Percentiles rank a stretch among this genome's conserved stretches.
These are phyloP conservation scores for Mollisiaceae sp. DNA, from an alignment of 2,329 filamentous ascomycete species.

Conservation along the genomic window DNA sequence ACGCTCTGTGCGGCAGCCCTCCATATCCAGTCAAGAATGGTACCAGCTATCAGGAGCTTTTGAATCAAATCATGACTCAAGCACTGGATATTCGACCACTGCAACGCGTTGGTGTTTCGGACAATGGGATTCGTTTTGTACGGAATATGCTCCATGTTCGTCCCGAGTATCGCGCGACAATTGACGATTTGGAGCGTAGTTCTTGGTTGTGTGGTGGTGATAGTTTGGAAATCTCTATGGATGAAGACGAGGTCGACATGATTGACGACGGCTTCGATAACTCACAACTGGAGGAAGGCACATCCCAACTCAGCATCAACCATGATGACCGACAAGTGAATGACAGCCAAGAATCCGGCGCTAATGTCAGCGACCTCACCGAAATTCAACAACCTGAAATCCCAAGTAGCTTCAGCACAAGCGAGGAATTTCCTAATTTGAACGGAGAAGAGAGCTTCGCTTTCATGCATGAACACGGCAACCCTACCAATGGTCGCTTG, in stretches of 20 bases:
- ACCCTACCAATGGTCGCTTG: slow-evolving; percentile 33
- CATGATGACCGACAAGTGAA: slow-evolving; percentile 22
- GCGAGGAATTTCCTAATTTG: slow-evolving; percentile 22
- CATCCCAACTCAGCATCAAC: slow-evolving; percentile 42
- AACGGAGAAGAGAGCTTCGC: slow-evolving; percentile 30
- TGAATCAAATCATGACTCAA: slow-evolving; percentile 84
- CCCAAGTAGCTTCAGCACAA: slow-evolving; percentile 38
- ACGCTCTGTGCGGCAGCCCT: slow-evolving; percentile 76
- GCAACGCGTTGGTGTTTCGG: slow-evolving; percentile 61
- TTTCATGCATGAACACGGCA: slow-evolving; percentile 20
- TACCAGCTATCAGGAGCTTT: slow-evolving; percentile 77
- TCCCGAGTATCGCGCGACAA: slow-evolving; percentile 76
- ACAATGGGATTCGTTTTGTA: slow-evolving; percentile 74
- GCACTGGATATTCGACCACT: slow-evolving; percentile 71
- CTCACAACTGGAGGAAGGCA: slow-evolving; percentile 33
- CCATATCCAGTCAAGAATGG: slow-evolving; percentile 82
- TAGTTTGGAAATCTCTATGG: slow-evolving; percentile 30
- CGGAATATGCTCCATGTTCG: slow-evolving; percentile 80
- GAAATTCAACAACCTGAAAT: slow-evolving; percentile 37
- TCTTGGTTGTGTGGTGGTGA: slow-evolving; percentile 65
- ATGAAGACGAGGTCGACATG: slow-evolving; percentile 37
- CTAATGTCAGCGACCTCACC: slow-evolving; percentile 32
- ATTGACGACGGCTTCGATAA: slow-evolving; percentile 30
- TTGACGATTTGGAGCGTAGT: slow-evolving; percentile 71
- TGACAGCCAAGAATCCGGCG: slow-evolving; percentile 31